phyloP scores from a whole-genome alignment of 371 early-diverging fungal species.

The Amoeboaphelidium protococcarum region DNA sequence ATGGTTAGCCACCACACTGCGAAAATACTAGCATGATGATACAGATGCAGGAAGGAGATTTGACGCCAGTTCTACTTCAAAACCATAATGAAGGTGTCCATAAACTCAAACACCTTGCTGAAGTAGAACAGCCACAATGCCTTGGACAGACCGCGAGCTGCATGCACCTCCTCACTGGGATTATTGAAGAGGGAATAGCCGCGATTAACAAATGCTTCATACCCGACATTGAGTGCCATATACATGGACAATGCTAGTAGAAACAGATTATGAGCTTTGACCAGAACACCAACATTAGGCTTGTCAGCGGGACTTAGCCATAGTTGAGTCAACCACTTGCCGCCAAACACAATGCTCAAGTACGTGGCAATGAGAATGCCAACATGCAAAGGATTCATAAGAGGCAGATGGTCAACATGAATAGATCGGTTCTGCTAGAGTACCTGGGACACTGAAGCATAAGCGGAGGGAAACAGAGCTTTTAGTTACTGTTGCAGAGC shows the following conservation, averaged over 20 bases:
- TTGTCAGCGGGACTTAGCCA: conserved; percentile 17
- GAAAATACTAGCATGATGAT: conserved; percentile 33
- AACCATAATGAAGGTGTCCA: conserved; percentile 33
- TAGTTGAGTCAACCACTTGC: too few species aligned
- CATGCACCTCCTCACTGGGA: conserved; percentile 8
- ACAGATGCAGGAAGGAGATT: conserved; percentile 32
- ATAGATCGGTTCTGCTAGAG: too few species aligned
- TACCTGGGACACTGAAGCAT: too few species aligned
- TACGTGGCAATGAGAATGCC: conserved; percentile 16
- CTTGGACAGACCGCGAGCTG: conserved; percentile 14
- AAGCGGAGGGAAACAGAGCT: too few species aligned
- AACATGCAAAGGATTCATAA: conserved; percentile 31
- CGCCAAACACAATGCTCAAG: conserved; percentile 14
- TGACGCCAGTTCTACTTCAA: conserved; percentile 32
- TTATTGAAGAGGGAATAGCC: conserved; percentile 20
- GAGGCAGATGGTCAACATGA: conserved; percentile 16
- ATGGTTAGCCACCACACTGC: conserved; percentile 28
- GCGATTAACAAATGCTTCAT: conserved; percentile 14
- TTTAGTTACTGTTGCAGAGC: too few species aligned
- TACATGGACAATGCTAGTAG: conserved; percentile 20
- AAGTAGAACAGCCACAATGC: conserved; percentile 25
- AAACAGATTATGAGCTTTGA: conserved; percentile 22
- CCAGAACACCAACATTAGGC: conserved; percentile 9
- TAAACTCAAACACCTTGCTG: conserved; percentile 28
- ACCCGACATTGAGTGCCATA: conserved; percentile 19